Evolutionary conservation across 768 basidiomycete species (phyloP).

Genomic region (Hydnomerulius pinastri): DNA sequence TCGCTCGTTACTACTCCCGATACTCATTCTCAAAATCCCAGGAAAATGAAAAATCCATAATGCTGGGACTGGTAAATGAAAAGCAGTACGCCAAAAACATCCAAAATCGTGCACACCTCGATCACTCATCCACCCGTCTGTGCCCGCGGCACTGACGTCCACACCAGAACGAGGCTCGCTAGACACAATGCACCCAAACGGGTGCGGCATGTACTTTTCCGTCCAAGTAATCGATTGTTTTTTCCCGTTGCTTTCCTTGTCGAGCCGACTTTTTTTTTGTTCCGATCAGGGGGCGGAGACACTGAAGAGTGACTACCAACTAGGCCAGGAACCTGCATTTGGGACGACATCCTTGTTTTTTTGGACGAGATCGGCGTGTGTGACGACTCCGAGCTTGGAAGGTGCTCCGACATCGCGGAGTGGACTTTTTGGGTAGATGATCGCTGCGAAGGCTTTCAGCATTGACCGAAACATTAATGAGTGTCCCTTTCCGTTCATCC

Average conservation of each 20-base stretch:
- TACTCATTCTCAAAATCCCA: too few relatives aligned
- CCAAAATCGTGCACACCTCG: too few relatives aligned
- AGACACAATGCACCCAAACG: background rate
- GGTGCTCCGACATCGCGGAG: conserved; percentile 4
- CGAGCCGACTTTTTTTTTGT: background rate
- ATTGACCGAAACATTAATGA: too few relatives aligned
- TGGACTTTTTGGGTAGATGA: background rate
- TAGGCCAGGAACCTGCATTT: background rate
- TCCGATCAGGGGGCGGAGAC: too few relatives aligned
- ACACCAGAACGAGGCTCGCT: too few relatives aligned
- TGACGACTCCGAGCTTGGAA: background rate
- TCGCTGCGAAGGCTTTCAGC: too few relatives aligned
- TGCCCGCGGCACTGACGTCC: too few relatives aligned
- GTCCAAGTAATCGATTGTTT: background rate
- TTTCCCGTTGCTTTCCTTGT: conserved; percentile 4
- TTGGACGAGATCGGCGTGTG: background rate
- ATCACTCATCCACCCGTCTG: too few relatives aligned
- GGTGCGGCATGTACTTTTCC: conserved; percentile 10
- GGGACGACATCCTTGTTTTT: background rate
- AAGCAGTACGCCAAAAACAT: background rate
- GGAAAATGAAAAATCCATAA: background rate
- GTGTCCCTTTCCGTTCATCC: too few relatives aligned
- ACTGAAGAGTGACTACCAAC: too few relatives aligned
- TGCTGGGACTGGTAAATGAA: background rate
- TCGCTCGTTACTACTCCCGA: conserved; percentile 5